Base-by-base conservation (phyloP, 768 basidiomycete species). In the Crepidotus variabilis region DNA sequence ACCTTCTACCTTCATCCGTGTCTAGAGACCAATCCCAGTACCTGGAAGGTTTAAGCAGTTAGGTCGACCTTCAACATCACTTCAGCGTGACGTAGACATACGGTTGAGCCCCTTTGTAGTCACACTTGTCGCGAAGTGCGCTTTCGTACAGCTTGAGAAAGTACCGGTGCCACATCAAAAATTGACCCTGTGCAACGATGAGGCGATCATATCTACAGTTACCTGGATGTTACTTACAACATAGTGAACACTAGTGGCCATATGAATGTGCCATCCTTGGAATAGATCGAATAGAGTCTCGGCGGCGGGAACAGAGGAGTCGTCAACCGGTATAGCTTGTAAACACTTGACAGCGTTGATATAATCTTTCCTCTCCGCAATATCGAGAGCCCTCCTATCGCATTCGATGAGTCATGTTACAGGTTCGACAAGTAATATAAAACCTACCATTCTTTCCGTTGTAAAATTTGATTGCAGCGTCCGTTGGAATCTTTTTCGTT, bases 1-100 rank as follows among this genome's bases (percentile, higher is more conserved):
- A 70, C 68, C 58, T 57, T 16, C 54, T 28, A 10, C 52, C 60
- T 22, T 49, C 59, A 49, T 72, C 70, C 1, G 67, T 63, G 52
- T 77, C 75, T 28, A 60, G 63, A 2, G 70, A 71, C 74, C 74
- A 76, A 50, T 76, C 69, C 75, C 75, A 78, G 45, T 74, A 76
- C 6, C 75, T 76, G 28, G 10, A 7, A 20, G 28, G 28, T 5
- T 7, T 4, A 23, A 33, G 28, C 3, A 50, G 13, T 20, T 16
- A 9, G 18, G 53, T 48, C 20, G 52, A 21, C 39, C 24, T 34
- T 22, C 16, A 22, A 22, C 43, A 8, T 8, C 35, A 28, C 39
- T 18, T 34, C 13, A 43, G 46, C 10, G 11, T 34, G 52, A 46
- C 14, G n/a, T n/a, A 36, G 28, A 52, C 65, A 58, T 60, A 75